Base-by-base conservation (phyloP, 139 green algal species). In the Auxenochlorella protothecoides region DNA sequence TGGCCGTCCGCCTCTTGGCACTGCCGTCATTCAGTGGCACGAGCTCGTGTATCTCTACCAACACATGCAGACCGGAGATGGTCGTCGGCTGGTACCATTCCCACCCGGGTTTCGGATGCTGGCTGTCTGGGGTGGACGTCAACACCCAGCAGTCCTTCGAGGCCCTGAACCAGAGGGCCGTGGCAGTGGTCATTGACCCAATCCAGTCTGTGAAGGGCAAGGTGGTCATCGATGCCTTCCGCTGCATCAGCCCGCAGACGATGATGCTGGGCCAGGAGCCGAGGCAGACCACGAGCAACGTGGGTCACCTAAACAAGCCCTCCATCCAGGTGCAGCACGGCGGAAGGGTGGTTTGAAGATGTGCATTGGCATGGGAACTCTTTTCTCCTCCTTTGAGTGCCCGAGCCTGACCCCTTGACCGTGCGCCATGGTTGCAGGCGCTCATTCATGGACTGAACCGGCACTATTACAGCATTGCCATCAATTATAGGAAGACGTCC, bases 71-170 rank as follows among this genome's bases (percentile, higher is more conserved):
- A 75, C 90, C 93, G 15, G 94, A 99, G 81, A 99, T 99, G 95
- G 95, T 99, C 59, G 95, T 99, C 9, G 95, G 95, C 27, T 99
- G 95, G 95, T 99, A 99, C 77, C 95, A 99, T 84, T 92, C 80
- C 60, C 95, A 99, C 80, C 95, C 95, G 12, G 95, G 95, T 11
- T 99, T 99, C 78, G 95, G 95, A 52, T 99, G 95, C 88, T 99
- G 95, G 95, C 89, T 99, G 16, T 99, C 94, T 12, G 95, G 95
- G 11, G 95, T 99, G 55, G 95, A 99, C 77, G 98, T 99, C 80
- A 98, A 98, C 89, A 99, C 95, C 53, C 95, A 99, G 83, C 95
- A 98, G 88, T 92, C 82, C 14, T 99, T 99, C 78, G 95, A 99
- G 83, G 85, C 86, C 66, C 84, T 99, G 2, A 99, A 99, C 79